Percentiles rank a stretch among this genome's conserved stretches.
Conservation (phyloP, 257 asterid species). For the Paraleonurus japonicus region DNA sequence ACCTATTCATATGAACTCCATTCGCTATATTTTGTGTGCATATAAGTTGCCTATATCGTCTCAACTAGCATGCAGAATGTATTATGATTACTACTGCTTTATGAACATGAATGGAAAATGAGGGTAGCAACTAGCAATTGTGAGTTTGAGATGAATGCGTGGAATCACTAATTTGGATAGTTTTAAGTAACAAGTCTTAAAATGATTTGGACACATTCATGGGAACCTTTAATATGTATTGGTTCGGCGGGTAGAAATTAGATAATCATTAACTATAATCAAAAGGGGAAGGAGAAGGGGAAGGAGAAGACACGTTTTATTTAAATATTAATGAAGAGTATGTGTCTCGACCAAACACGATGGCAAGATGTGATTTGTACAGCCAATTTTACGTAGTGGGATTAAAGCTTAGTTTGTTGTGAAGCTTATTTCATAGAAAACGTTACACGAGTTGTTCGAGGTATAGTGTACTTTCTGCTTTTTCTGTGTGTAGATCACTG, state of each 20-base stretch:
- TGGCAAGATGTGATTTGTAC: not conserved
- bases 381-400: not conserved
- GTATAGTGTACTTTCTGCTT: not conserved
- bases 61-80: not conserved
- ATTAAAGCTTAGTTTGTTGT: not conserved
- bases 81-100: not conserved
- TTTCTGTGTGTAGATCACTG: slow-evolving; percentile 6
- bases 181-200: not conserved
- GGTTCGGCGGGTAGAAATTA: not conserved
- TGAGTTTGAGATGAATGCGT: not conserved
- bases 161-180: not conserved
- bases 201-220: not conserved
- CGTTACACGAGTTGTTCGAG: not conserved
- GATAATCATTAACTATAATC: not conserved
- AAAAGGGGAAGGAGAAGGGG: not conserved
- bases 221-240: not conserved
- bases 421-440: not conserved
- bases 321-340: not conserved
- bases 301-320: not conserved
- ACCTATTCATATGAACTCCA: slow-evolving; percentile 4
- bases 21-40: not conserved
- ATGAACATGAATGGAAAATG: not conserved
- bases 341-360: not conserved
- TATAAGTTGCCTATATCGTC: not conserved
- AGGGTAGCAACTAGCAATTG: slow-evolving; percentile 1